Evolutionary conservation across 2,329 filamentous ascomycete species (phyloP), one percentile per base, ranked within the genome.

Genomic region (Calycina herbarum): DNA sequence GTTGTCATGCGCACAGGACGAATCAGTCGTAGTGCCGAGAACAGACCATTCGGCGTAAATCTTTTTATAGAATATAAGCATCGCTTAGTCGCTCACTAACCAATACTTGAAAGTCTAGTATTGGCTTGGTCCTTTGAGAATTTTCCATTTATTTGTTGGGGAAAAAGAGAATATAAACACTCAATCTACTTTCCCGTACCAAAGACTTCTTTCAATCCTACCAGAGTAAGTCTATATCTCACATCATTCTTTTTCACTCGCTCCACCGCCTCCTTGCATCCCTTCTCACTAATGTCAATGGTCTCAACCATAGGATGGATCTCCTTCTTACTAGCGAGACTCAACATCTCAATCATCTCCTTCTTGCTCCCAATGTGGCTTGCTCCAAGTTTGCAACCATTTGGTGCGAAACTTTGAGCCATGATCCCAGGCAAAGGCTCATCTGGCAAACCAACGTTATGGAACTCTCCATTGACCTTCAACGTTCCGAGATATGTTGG

Each of bases 221-320:
- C 86, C 73, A 94, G 76, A 0, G 89, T 91, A 73, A 92, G 89
- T 51, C 91, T 82, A 76, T 92, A 94, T 40, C 83, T 83, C 15
- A 93, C 88, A 75, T 91, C 85, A 71, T 90, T 90, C 69, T 86
- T 86, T 74, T 89, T 86, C 61, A 94, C 86, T 69, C 87, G 82
- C 76, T 88, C 83, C 20, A 92, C 85, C 0, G 87, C 90, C 79
- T 92, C 83, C 76, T 87, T 87, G 73, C 89, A 89, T 0, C 87
- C 89, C 68, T 85, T 82, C 74, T 88, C 89, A 0, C 61, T 63
- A 57, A 73, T 73, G 38, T 71, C 64, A 42, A 73, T 70, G 7
- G 84, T 85, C 68, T 86, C 76, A 48, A 88, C 79, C 85, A 84
- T 87, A 4, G 79, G 77, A 70, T 80, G 78, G 13, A 86, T 70